Evolutionary conservation across 2,329 filamentous ascomycete genomes (phyloP).

Genomic region (Xylaria multiplex): DNA sequence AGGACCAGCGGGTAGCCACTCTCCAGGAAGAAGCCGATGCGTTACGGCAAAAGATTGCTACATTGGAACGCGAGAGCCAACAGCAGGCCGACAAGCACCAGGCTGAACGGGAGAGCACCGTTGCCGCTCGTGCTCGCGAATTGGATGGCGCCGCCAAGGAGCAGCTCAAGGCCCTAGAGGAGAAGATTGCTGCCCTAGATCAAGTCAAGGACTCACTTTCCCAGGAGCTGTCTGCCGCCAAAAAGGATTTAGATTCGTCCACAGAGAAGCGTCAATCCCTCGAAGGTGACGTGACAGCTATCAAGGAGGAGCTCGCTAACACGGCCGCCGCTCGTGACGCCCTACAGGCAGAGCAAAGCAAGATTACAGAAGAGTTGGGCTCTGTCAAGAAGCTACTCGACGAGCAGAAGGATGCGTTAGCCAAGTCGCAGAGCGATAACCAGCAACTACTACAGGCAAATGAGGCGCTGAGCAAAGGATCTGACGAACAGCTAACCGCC

Average conservation of each 20-base stretch:
- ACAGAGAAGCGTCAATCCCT: constrained; percentile 51
- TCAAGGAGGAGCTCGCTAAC: constrained; percentile 51
- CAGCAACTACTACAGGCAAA: constrained; percentile 31
- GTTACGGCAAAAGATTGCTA: constrained; percentile 53
- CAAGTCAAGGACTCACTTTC: constrained; percentile 41
- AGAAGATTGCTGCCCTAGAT: constrained; percentile 40
- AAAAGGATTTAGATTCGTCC: constrained; percentile 50
- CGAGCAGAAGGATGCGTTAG: constrained; percentile 40
- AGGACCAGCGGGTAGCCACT: constrained; percentile 51
- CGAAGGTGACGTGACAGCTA: constrained; percentile 49
- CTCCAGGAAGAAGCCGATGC: constrained; percentile 52
- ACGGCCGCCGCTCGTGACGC: constrained; percentile 49
- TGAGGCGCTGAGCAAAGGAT: constrained; percentile 38
- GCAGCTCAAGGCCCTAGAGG: constrained; percentile 42
- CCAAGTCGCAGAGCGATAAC: constrained; percentile 39
- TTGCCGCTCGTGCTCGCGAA: constrained; percentile 45
- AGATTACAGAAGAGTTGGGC: constrained; percentile 42
- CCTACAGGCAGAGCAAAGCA: constrained; percentile 45
- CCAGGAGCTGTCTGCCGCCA: constrained; percentile 50
- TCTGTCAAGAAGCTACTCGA: constrained; percentile 40
- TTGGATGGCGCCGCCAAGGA: constrained; percentile 39
- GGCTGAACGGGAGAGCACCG: constrained; percentile 45
- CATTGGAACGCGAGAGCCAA: constrained; percentile 49
- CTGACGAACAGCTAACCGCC: constrained; percentile 35
- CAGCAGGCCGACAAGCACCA: constrained; percentile 51